Base-by-base conservation (phyloP, 805 yeast genomes). In the Cyberlindnera lachancei region DNA sequence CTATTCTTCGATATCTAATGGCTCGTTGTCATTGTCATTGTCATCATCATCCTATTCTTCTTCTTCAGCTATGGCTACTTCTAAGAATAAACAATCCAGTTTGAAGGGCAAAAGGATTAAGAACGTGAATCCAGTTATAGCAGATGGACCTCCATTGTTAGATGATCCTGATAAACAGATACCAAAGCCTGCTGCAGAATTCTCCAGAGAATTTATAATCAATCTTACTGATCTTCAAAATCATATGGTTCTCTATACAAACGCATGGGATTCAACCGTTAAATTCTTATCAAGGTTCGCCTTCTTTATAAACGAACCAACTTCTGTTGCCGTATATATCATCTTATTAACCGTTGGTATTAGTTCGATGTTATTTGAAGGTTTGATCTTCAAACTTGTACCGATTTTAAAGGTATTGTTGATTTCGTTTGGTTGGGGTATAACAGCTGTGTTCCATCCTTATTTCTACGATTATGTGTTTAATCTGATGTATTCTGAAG, bases 181-280 rank as follows among this genome's bases (percentile, higher is more conserved):
- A 7, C 46, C 46, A 7, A 73, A 71, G 38, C 92, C 94, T 0
- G 82, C 78, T 7, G 81, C 88, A 5, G 86, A 85, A 53, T 64
- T 82, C 30, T 77, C 88, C 20, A 64, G 82, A 34, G 95, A 86
- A 51, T 86, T 85, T 50, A 56, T 79, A 15, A 51, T 85, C 35
- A 86, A 86, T 51, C 61, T 83, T 46, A 83, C 94, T 1, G 95
- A 86, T 59, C 61, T 85, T 37, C 95, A 86, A 50, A 86, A 86
- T 51, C 79, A 76, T 48, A 78, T 82, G 84, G 50, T 77, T 19
- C 48, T 76, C 11, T 84, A 79, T 52, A 76, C 80, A 8, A 53
- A 60, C 10, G 56, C 64, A 0, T 85, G 77, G 66, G 90, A 86
- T 55, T 64, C 65, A 15, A 31, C 73, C 5, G 60, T 66, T 15